Percentiles rank a stretch among this genome's conserved stretches.
Evolutionary conservation across 176 grass and related monocot species (phyloP).

Genomic region (Triticum turgidum): DNA sequence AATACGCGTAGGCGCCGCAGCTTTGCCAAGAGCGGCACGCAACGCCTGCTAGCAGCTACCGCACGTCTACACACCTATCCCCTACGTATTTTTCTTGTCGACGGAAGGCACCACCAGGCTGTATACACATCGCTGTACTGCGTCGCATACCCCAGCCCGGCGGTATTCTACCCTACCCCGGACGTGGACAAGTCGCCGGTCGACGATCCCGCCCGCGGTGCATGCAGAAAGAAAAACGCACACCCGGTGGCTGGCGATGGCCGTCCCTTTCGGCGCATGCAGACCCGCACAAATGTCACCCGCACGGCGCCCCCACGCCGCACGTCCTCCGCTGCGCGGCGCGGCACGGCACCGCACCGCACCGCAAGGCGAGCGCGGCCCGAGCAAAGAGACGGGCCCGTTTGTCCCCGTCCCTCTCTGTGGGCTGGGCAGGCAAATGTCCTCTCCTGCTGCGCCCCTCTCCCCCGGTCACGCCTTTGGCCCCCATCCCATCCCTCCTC

Average conservation of each 20-base stretch:
- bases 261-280: neutral
- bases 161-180: neutral
- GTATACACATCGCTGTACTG: neutral
- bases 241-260: neutral
- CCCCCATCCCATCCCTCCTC: neutral
- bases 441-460: neutral
- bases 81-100: neutral
- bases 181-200: neutral
- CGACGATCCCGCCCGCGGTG: neutral
- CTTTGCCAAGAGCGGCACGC: neutral
- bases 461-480: neutral
- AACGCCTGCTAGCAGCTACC: neutral
- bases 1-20: neutral
- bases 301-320: neutral
- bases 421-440: neutral
- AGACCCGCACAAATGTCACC: neutral
- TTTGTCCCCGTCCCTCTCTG: conserved; percentile 8
- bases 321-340: neutral
- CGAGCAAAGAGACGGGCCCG: neutral
- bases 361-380: neutral
- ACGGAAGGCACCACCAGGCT: neutral
- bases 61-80: neutral
- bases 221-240: neutral
- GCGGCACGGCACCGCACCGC: neutral
- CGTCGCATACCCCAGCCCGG: neutral